A percentile compares a stretch with the other conserved stretches of the same genome.
These are phyloP conservation scores for Phoma herbarum DNA, from an alignment of 2,329 filamentous ascomycete genomes.

Conservation along the genomic window DNA sequence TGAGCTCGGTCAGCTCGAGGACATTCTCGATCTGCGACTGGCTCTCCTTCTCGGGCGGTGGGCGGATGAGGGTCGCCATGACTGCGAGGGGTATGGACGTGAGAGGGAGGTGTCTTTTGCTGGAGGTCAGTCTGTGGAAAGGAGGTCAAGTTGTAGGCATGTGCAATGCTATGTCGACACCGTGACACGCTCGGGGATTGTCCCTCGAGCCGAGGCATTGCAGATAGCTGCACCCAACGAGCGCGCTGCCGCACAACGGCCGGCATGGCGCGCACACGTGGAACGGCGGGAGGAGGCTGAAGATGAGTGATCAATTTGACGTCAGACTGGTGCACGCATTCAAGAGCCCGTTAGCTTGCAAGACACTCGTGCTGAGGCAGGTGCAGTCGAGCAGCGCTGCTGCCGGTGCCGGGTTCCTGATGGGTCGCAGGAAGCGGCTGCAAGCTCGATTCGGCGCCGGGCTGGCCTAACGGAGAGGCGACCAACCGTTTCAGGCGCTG, in stretches of 20 bases:
- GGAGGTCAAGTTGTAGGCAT: constrained; percentile 11
- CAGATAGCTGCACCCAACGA: constrained; percentile 4
- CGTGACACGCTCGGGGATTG: constrained; percentile 10
- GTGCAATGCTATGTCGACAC: constrained; percentile 5
- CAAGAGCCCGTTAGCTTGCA: neutral
- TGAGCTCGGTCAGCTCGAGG: constrained; percentile 82
- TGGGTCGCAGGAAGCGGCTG: neutral
- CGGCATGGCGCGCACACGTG: constrained; percentile 1
- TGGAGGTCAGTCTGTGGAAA: constrained; percentile 3
- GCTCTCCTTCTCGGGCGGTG: constrained; percentile 74
- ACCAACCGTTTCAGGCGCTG: constrained; percentile 2
- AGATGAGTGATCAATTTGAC: neutral
- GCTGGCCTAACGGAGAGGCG: constrained; percentile 27
- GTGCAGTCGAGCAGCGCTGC: neutral
- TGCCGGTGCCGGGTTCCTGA: neutral
- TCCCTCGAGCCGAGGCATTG: constrained; percentile 35
- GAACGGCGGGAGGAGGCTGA: neutral
- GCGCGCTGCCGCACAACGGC: constrained; percentile 2
- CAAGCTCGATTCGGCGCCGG: constrained; percentile 11
- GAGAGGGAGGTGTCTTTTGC: neutral
- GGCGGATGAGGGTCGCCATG: constrained; percentile 72
- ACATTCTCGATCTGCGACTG: constrained; percentile 89
- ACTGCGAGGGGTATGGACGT: neutral
- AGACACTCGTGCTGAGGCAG: neutral
- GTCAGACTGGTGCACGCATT: neutral